These are phyloP conservation scores for Apiospora pterosperma DNA, from an alignment of 2,329 filamentous ascomycete genomes.

Conservation along the genomic window DNA sequence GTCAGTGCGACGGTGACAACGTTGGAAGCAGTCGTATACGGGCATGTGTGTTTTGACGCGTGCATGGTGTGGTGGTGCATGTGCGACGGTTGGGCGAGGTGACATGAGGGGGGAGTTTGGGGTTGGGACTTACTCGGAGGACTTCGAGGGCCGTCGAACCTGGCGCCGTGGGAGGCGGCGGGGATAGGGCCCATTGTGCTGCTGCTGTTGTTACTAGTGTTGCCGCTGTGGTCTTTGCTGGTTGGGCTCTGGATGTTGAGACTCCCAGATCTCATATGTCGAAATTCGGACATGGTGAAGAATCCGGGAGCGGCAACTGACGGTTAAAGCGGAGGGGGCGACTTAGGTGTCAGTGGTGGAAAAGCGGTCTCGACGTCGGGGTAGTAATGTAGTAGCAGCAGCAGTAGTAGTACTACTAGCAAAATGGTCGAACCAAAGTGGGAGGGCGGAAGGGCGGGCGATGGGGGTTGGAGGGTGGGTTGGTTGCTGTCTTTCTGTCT, in stretches of 20 bases:
- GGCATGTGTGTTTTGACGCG: not conserved
- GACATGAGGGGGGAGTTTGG: not conserved
- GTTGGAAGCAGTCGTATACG: not conserved
- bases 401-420: too few species aligned
- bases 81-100: conserved; percentile 1
- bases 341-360: not conserved
- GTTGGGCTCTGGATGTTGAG: conserved; percentile 40
- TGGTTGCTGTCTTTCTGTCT: not conserved
- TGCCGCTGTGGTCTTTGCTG: not conserved
- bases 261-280: conserved; percentile 56
- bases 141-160: conserved; percentile 60
- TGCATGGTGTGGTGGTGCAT: not conserved
- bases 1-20: conserved; percentile 1
- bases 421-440: not conserved
- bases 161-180: conserved; percentile 12
- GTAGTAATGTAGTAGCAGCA: conserved; percentile 1
- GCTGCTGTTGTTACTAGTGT: conserved; percentile 23
- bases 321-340: not conserved
- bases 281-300: conserved; percentile 46
- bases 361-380: conserved; percentile 2
- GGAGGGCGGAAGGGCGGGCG: too few species aligned
- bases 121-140: conserved; percentile 54
- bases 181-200: conserved; percentile 30
- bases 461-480: not conserved
- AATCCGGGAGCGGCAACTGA: conserved; percentile 6